Evolutionary conservation across 2,329 filamentous ascomycete genomes (phyloP).

Genomic region (Claviceps monticola): DNA sequence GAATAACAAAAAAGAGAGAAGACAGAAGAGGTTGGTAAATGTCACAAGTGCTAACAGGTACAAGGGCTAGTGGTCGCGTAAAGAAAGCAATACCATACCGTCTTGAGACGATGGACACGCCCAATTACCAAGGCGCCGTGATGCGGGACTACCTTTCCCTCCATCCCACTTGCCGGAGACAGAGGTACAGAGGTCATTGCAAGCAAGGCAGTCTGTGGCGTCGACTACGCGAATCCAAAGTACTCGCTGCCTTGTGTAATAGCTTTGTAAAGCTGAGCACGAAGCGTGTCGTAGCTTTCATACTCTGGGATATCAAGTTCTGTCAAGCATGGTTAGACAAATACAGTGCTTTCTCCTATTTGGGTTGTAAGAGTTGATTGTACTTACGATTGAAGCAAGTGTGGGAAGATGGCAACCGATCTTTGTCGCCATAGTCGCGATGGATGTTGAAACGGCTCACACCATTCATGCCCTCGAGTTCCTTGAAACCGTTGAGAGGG

Average conservation of each 20-base stretch:
- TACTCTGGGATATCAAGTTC: slow-evolving; percentile 98
- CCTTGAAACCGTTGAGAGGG: slow-evolving; percentile 95
- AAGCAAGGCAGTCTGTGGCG: neutral
- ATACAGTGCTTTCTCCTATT: neutral
- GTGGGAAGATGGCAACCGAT: slow-evolving; percentile 87
- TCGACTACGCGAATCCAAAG: slow-evolving; percentile 79
- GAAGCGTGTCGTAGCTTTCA: slow-evolving; percentile 83
- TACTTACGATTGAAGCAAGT: slow-evolving; percentile 98
- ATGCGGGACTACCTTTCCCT: neutral
- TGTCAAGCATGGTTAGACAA: slow-evolving; percentile 22
- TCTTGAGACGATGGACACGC: neutral
- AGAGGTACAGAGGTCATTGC: neutral
- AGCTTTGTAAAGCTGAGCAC: slow-evolving; percentile 79
- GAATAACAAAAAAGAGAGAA: neutral
- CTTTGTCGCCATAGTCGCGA: slow-evolving; percentile 92
- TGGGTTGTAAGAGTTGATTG: slow-evolving; percentile 17
- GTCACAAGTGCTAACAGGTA: neutral
- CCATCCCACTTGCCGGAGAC: neutral
- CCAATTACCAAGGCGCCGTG: slow-evolving; percentile 5
- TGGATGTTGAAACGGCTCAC: slow-evolving; percentile 98
- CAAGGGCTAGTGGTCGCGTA: neutral
- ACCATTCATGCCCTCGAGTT: slow-evolving; percentile 98
- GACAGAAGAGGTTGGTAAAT: neutral
- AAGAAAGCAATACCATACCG: neutral
- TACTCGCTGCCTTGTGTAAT: slow-evolving; percentile 97